Evolutionary conservation across 805 yeast genomes (phyloP).

Genomic region (Danielia oregonensis): DNA sequence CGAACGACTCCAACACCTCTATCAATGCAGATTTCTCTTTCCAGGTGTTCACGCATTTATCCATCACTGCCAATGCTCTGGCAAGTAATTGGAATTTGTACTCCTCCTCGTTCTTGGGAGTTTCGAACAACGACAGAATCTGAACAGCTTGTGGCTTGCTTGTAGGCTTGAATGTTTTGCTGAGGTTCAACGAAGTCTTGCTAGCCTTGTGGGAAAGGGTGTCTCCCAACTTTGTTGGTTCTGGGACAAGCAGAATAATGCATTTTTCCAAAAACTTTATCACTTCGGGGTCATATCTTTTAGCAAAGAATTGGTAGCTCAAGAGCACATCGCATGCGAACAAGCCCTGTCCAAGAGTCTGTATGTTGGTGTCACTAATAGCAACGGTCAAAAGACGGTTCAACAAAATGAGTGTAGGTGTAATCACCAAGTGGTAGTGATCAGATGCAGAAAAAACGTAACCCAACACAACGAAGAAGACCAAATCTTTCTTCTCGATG

Average conservation of each 20-base stretch:
- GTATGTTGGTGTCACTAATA: conserved; percentile 21
- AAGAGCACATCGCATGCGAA: conserved; percentile 62
- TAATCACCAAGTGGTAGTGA: conserved; percentile 86
- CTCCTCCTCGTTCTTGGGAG: conserved; percentile 9
- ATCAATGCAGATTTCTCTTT: conserved; percentile 58
- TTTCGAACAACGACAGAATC: conserved; percentile 10
- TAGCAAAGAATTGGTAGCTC: conserved; percentile 74
- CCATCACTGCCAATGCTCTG: conserved; percentile 30
- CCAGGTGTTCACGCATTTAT: conserved; percentile 43
- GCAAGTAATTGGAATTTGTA: conserved; percentile 29
- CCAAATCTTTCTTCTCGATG: conserved; percentile 44
- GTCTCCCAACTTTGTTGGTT: conserved; percentile 20
- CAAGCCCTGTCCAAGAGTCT: conserved; percentile 54
- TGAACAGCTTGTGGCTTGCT: conserved; percentile 6
- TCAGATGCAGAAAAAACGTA: conserved; percentile 88
- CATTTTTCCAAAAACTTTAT: conserved; percentile 53
- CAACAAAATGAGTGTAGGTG: conserved; percentile 75
- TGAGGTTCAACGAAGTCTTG: conserved; percentile 10
- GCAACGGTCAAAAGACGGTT: conserved; percentile 57
- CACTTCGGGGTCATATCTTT: conserved; percentile 81
- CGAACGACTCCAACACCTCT: conserved; percentile 54
- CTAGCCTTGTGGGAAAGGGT: conserved; percentile 9
- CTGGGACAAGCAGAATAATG: conserved; percentile 42
- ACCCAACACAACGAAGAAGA: conserved; percentile 71
- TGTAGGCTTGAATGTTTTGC: conserved; percentile 14